Conservation (phyloP, 805 yeast genomes). For the Nakazawaea ishiwadae region DNA sequence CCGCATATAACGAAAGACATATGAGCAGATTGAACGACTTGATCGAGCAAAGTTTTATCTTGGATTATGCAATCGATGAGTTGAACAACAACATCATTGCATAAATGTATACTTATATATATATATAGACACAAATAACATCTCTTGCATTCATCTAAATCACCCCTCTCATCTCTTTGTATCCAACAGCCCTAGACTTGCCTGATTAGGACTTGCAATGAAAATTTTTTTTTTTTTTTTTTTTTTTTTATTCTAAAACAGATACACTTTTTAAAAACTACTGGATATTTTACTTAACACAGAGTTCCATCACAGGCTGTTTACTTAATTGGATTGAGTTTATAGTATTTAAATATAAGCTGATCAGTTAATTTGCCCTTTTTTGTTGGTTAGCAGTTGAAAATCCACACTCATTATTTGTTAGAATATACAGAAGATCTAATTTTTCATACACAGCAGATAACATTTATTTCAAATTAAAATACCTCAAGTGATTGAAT, state of each 20-base stretch:
- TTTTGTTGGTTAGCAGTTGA: too few species aligned
- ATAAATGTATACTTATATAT: not conserved
- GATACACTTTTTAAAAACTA: not conserved
- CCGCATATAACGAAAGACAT: conserved; percentile 90
- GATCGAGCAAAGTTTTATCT: conserved; percentile 76
- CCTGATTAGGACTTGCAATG: not conserved
- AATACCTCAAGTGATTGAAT: too few species aligned
- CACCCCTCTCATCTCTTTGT: too few species aligned
- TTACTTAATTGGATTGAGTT: too few species aligned
- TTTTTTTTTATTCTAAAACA: too few species aligned
- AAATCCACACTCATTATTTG: not conserved
- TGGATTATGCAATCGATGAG: conserved; percentile 80
- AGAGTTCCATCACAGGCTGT: too few species aligned
- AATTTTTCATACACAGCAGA: conserved; percentile 4
- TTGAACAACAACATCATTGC: conserved; percentile 44
- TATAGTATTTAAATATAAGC: too few species aligned
- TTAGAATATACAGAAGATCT: not conserved
- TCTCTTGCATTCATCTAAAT: not conserved
- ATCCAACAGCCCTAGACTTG: too few species aligned
- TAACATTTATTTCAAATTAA: not conserved
- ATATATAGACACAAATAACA: not conserved
- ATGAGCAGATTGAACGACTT: conserved; percentile 69
- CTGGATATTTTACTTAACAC: too few species aligned
- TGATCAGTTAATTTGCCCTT: too few species aligned
- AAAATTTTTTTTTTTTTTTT: not conserved